Percentiles rank a stretch among this genome's conserved stretches.
Conservation (phyloP, 305 asterid species). For the Rubia balearica region DNA sequence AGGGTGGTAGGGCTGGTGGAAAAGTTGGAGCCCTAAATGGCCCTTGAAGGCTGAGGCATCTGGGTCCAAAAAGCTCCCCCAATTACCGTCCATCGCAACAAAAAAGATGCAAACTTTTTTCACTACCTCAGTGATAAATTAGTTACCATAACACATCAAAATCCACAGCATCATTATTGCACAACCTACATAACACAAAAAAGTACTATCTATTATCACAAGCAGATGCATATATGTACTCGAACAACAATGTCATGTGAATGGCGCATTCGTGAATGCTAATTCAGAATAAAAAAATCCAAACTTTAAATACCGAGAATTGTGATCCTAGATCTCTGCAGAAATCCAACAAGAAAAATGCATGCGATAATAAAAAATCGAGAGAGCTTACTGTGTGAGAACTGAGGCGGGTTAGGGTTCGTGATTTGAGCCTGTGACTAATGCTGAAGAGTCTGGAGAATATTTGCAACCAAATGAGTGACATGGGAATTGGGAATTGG, state of each 20-base stretch:
- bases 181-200: constrained; percentile 40
- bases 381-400: constrained; percentile 16
- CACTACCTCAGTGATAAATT: constrained; percentile 14
- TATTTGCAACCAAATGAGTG: not conserved
- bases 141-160: constrained; percentile 18
- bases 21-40: constrained; percentile 51
- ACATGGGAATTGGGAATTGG: not conserved
- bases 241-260: not conserved
- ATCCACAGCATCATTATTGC: constrained; percentile 20
- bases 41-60: constrained; percentile 30
- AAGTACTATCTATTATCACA: not conserved
- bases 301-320: not conserved
- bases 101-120: not conserved
- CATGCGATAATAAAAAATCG: not conserved
- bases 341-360: constrained; percentile 3
- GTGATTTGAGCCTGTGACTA: constrained; percentile 14
- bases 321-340: constrained; percentile 12
- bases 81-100: constrained; percentile 61
- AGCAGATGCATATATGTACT: not conserved
- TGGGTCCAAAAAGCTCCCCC: constrained; percentile 57
- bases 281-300: not conserved
- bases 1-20: constrained; percentile 27
- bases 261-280: not conserved
- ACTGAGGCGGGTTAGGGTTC: constrained; percentile 20
- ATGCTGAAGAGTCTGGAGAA: constrained; percentile 11